Conservation (phyloP, 2,329 filamentous ascomycete species). For the Pseudopyricularia cyperi region DNA sequence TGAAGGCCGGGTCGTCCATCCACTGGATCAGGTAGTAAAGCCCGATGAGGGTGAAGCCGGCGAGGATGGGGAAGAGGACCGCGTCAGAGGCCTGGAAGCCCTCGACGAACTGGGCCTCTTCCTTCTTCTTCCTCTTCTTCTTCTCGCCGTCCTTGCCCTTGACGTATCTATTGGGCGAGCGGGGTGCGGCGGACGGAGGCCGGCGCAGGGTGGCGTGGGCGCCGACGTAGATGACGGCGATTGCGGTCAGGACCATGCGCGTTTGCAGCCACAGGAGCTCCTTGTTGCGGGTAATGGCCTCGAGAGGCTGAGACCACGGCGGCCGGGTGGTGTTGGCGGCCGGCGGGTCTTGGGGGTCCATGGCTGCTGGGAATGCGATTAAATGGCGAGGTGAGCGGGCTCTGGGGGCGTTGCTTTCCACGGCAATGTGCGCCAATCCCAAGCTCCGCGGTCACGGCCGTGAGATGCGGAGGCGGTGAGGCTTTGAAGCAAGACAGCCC, state of each 20-base stretch:
- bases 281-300: background rate
- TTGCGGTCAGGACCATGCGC: conserved; percentile 47
- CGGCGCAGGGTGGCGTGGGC: conserved; percentile 75
- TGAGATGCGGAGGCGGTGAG: too few relatives aligned
- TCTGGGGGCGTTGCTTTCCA: too few relatives aligned
- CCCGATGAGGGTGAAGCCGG: conserved; percentile 53
- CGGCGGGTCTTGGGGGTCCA: background rate
- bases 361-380: background rate
- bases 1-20: conserved; percentile 64
- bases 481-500: too few relatives aligned
- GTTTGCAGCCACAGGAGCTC: conserved; percentile 19
- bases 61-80: conserved; percentile 70
- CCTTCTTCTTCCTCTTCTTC: conserved; percentile 24
- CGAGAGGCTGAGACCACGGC: background rate
- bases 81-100: conserved; percentile 67
- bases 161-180: conserved; percentile 22
- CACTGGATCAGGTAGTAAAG: conserved; percentile 86
- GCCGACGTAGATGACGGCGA: conserved; percentile 74
- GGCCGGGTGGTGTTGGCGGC: background rate
- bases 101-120: conserved; percentile 41
- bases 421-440: too few relatives aligned
- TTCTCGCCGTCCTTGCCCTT: conserved; percentile 17
- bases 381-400: too few relatives aligned
- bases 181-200: conserved; percentile 62
- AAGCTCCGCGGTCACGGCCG: too few relatives aligned